Evolutionary conservation across 2,329 filamentous ascomycete genomes (phyloP), one percentile per base, ranked within the genome.

Genomic region (Penicillium vulpinum): DNA sequence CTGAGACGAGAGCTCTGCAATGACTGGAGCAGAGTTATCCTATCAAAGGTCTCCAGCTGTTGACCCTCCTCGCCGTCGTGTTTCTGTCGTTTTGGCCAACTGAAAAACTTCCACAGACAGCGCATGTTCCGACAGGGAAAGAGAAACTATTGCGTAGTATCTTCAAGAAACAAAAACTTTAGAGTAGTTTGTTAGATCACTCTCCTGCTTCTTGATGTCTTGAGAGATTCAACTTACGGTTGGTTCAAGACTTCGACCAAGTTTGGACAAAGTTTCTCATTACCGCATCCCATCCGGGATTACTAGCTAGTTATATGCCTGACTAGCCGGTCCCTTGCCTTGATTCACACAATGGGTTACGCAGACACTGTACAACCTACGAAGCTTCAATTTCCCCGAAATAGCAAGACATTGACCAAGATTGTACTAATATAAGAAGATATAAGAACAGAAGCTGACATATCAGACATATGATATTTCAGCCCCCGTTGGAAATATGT

Each of bases 61-160:
- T 62, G 53, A 16, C 28, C 43, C 5, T 58, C 63, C n/a, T 62
- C 56, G 11, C 60, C 51, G 6, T 46, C 39, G 6, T 40, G 10
- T 31, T 54, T 61, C 24, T 51, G 52, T 2, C 54, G 51, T 40
- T 57, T 62, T 1, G 56, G 13, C 64, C 61, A 62, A 24, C 48
- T 56, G 56, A 62, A 62, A 18, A 65, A 31, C 33, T 13, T 56
- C 56, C 51, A 59, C 13, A 63, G 47, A n/a, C 54, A 60, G 43
- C 33, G 57, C 63, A 66, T 66, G 9, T 18, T 48, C 5, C 3
- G n/a, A 4, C 13, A 18, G 11, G 10, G 6, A n/a, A 21, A 13
- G 24, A 40, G 15, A n/a, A 7, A 13, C n/a, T 3, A 5, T 21
- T 18, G 15, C 21, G 7, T 13, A 18, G 18, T 21, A 13, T 21